Conservation (phyloP, 1,139 yeast genomes). For the Pichia sp. region DNA sequence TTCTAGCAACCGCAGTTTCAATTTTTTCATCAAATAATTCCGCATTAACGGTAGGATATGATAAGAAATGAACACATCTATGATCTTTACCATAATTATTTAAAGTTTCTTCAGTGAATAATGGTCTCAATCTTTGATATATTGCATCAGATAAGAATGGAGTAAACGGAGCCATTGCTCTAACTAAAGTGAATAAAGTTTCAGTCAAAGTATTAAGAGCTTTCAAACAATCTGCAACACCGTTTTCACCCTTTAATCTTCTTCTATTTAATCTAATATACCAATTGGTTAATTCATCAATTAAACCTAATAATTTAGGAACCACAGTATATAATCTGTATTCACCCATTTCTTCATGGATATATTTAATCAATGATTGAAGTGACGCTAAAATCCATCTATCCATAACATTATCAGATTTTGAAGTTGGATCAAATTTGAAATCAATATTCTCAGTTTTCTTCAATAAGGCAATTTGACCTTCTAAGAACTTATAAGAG, state of each 20-base stretch:
- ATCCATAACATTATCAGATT: constrained; percentile 89
- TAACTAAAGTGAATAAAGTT: constrained; percentile 78
- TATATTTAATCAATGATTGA: constrained; percentile 80
- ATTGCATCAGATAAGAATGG: constrained; percentile 92
- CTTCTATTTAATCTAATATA: constrained; percentile 97
- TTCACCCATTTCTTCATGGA: constrained; percentile 82
- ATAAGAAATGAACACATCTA: constrained; percentile 88
- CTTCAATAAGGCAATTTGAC: constrained; percentile 79
- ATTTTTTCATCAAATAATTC: constrained; percentile 75
- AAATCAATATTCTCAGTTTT: constrained; percentile 70
- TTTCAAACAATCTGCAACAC: constrained; percentile 71
- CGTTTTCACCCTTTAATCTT: constrained; percentile 93
- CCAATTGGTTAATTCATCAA: constrained; percentile 97
- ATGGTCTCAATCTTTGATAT: constrained; percentile 66
- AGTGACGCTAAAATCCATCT: constrained; percentile 93
- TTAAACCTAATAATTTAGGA: constrained; percentile 78
- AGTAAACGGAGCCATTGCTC: constrained; percentile 99
- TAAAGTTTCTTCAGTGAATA: constrained; percentile 51
- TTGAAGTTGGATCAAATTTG: constrained; percentile 57
- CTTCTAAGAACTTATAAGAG: constrained; percentile 92
- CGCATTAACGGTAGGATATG: constrained; percentile 80
- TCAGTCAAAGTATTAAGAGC: constrained; percentile 90
- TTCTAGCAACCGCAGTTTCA: constrained; percentile 82
- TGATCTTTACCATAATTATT: constrained; percentile 45
- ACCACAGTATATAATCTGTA: constrained; percentile 95